A percentile compares a stretch with the other conserved stretches of the same genome.
phyloP scores from a whole-genome alignment of 1,284 basidiomycete species.

The Ganoderma meredithae region DNA sequence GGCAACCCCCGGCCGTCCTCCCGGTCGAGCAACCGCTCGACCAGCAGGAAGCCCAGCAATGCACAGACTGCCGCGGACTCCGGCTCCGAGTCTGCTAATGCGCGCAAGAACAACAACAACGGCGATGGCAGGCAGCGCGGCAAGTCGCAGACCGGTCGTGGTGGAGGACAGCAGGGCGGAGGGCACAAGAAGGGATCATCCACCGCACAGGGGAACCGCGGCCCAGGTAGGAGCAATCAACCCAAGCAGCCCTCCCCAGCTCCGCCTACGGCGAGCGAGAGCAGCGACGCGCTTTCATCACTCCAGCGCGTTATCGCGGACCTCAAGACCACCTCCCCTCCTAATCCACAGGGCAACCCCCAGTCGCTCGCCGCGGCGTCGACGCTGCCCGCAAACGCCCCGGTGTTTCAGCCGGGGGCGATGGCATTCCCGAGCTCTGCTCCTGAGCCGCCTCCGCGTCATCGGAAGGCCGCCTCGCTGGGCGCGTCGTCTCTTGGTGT shows the following conservation, averaged over 20 bases:
- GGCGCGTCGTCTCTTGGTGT: slow-evolving; percentile 64
- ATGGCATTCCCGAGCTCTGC: slow-evolving; percentile 58
- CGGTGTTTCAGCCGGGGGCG: slow-evolving; percentile 74
- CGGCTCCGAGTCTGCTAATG: slow-evolving; percentile 69
- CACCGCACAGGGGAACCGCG: slow-evolving; percentile 56
- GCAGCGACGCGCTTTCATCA: slow-evolving; percentile 78
- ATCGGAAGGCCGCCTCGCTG: slow-evolving; percentile 82
- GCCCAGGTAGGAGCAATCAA: slow-evolving; percentile 42
- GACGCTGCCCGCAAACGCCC: slow-evolving; percentile 67
- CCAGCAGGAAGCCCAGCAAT: slow-evolving; percentile 55
- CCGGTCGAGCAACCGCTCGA: slow-evolving; percentile 56
- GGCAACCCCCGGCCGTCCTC: slow-evolving; percentile 65
- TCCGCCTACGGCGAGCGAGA: slow-evolving; percentile 55
- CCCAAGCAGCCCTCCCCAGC: slow-evolving; percentile 49
- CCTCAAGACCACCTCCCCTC: slow-evolving; percentile 76
- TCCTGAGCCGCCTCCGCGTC: slow-evolving; percentile 63
- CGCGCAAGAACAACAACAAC: slow-evolving; percentile 55
- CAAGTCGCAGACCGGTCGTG: slow-evolving; percentile 52
- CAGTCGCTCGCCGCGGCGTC: slow-evolving; percentile 52
- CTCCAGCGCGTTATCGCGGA: slow-evolving; percentile 86
- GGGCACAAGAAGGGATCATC: slow-evolving; percentile 65
- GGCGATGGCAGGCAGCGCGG: slow-evolving; percentile 60
- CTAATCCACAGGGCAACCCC: slow-evolving; percentile 51
- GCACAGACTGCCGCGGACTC: slow-evolving; percentile 59
- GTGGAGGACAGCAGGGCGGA: slow-evolving; percentile 48